Conservation (phyloP, 495 filamentous ascomycete species). For the Hypomontagnella submonticulosa region DNA sequence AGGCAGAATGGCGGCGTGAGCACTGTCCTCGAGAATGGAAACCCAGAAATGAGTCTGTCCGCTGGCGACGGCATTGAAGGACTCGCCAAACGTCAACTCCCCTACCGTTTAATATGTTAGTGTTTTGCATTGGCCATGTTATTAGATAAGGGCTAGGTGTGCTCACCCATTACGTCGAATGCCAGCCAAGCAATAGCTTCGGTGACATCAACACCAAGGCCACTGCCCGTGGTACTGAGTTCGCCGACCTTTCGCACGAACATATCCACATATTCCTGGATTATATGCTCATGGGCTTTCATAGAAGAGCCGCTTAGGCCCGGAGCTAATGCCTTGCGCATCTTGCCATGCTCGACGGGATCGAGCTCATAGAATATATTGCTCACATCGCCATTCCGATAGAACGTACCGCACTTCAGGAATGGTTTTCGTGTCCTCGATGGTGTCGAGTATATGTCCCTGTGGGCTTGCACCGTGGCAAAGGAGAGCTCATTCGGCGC, state of each 20-base stretch:
- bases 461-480: constrained; percentile 52
- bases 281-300: constrained; percentile 57
- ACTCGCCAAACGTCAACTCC: constrained; percentile 55
- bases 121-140: neutral
- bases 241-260: constrained; percentile 52
- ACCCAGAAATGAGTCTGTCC: constrained; percentile 60
- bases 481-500: constrained; percentile 59
- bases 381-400: constrained; percentile 44
- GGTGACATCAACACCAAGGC: constrained; percentile 47
- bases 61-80: constrained; percentile 59
- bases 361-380: constrained; percentile 42
- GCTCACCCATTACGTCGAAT: constrained; percentile 63
- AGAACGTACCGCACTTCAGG: constrained; percentile 47
- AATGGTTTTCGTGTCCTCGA: constrained; percentile 47
- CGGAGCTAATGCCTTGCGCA: constrained; percentile 44
- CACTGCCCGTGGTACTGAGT: constrained; percentile 25
- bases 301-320: constrained; percentile 49
- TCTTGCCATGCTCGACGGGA: constrained; percentile 47
- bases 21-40: constrained; percentile 40
- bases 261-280: constrained; percentile 56
- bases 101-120: constrained; percentile 9
- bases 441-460: constrained; percentile 55
- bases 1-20: constrained; percentile 37
- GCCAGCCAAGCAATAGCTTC: constrained; percentile 59
- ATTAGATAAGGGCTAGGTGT: neutral